Base-by-base conservation (phyloP, 306 rosid species). In the Chamaecrista fasciculata region DNA sequence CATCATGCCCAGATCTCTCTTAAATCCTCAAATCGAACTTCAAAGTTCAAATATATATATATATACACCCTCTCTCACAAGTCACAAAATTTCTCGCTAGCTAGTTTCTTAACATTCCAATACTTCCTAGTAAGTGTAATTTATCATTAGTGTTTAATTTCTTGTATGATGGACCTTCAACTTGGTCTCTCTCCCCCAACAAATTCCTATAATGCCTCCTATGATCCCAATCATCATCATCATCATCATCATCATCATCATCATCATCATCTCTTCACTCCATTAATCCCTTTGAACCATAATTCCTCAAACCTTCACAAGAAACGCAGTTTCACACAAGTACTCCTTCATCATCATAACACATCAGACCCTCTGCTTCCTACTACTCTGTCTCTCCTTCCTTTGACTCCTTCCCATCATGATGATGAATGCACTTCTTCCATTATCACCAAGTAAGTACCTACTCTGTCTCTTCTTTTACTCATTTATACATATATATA, bases 341-440 rank as follows among this genome's bases (percentile, higher is more conserved):
- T n/a, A n/a, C 58, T 88, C 62, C 69, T 77, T 39, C 43, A 74
- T 1, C 65, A 52, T 44, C 37, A 21, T 57, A 25, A n/a, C 36
- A 33, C 7, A n/a, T n/a, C n/a, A 5, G 10, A 60, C 1, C 65
- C 29, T 12, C 52, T 46, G 25, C 58, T 53, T 57, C 86, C 88
- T 46, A 90, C 88, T 40, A 91, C 91, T 70, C 82, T 86, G 8
- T 76, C 97, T 74, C 83, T 87, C 61, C 84, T 94, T 26, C 80
- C 78, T 4, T 83, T 87, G 80, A 82, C 75, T 0, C 85, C 87
- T 43, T 46, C 70, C 42, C 82, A 71, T 4, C 82, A 83, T 16
- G 62, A 74, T 61, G 65, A 81, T 8, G 56, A 80, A 14, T 42
- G 2, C 40, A 65, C 31, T 26, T 49, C 47, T 39, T 58, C 74